These are phyloP conservation scores for Fusarium penzigii DNA, from an alignment of 2,329 filamentous ascomycete species.

Conservation along the genomic window DNA sequence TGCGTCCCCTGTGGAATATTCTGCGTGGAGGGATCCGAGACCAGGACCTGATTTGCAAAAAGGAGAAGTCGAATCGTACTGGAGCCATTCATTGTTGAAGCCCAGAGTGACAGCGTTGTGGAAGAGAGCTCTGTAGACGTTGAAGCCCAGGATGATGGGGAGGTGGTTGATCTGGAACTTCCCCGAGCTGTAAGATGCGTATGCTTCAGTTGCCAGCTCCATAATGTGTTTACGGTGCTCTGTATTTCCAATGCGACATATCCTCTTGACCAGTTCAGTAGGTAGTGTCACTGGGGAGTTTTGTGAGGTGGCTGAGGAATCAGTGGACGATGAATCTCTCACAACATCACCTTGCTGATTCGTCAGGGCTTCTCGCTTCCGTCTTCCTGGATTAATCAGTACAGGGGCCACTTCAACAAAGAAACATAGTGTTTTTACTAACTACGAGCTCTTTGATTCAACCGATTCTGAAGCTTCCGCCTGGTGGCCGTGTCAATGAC, in stretches of 20 bases:
- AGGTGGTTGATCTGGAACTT: background rate
- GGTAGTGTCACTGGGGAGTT: background rate
- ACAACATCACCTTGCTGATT: background rate
- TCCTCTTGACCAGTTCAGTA: background rate
- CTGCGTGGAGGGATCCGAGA: background rate
- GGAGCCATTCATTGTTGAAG: slow-evolving; percentile 5
- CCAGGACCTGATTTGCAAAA: slow-evolving; percentile 5
- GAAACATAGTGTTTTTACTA: background rate
- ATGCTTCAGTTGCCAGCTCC: slow-evolving; percentile 4
- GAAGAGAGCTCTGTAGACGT: slow-evolving; percentile 2
- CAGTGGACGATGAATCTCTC: too few relatives aligned
- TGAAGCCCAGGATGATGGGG: slow-evolving; percentile 4
- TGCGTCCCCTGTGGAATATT: background rate
- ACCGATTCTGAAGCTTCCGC: slow-evolving; percentile 6
- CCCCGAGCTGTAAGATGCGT: slow-evolving; percentile 4
- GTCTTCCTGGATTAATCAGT: background rate
- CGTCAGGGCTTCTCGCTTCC: background rate
- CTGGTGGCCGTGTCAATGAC: slow-evolving; percentile 3
- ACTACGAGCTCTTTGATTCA: slow-evolving; percentile 8
- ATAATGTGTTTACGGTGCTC: background rate
- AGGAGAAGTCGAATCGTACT: slow-evolving; percentile 2
- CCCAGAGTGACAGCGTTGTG: slow-evolving; percentile 1
- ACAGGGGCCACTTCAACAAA: background rate
- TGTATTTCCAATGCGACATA: background rate
- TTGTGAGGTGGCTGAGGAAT: too few relatives aligned